Conservation (phyloP, 352 stramenopile species). For the Pythium rishiriense region DNA sequence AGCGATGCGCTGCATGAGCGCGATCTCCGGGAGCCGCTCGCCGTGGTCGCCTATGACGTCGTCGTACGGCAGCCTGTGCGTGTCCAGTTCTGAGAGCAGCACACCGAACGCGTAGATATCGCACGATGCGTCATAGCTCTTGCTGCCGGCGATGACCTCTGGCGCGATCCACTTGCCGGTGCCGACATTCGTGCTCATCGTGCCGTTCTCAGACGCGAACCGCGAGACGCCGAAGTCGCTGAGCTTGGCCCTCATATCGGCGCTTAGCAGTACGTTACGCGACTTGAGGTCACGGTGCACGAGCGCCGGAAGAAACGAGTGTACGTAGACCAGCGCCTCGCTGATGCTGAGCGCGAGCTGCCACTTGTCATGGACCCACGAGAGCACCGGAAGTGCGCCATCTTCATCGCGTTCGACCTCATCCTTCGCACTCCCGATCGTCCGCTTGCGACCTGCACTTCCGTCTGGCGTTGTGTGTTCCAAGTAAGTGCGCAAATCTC, state of each 20-base stretch:
- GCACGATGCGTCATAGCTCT: conserved; percentile 44
- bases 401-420: conserved; percentile 30
- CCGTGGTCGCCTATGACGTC: conserved; percentile 36
- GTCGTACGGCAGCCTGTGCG: conserved; percentile 48
- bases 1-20: conserved; percentile 45
- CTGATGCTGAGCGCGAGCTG: conserved; percentile 39
- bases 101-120: conserved; percentile 66
- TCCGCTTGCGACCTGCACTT: conserved; percentile 7
- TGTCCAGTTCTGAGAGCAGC: conserved; percentile 55
- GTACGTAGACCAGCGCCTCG: conserved; percentile 60
- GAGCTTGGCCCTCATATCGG: conserved; percentile 50
- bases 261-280: conserved; percentile 46
- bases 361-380: conserved; percentile 27
- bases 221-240: conserved; percentile 61
- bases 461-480: conserved; percentile 26
- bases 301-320: conserved; percentile 52
- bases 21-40: conserved; percentile 33
- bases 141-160: conserved; percentile 49
- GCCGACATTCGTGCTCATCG: conserved; percentile 53
- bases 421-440: conserved; percentile 39
- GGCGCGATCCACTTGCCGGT: conserved; percentile 58
- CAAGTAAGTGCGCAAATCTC: conserved; percentile 56
- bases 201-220: conserved; percentile 39
- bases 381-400: conserved; percentile 29
- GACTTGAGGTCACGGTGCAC: conserved; percentile 71